These are phyloP conservation scores for Sporisorium exsertum DNA, from an alignment of 1,284 basidiomycete genomes.

Conservation along the genomic window DNA sequence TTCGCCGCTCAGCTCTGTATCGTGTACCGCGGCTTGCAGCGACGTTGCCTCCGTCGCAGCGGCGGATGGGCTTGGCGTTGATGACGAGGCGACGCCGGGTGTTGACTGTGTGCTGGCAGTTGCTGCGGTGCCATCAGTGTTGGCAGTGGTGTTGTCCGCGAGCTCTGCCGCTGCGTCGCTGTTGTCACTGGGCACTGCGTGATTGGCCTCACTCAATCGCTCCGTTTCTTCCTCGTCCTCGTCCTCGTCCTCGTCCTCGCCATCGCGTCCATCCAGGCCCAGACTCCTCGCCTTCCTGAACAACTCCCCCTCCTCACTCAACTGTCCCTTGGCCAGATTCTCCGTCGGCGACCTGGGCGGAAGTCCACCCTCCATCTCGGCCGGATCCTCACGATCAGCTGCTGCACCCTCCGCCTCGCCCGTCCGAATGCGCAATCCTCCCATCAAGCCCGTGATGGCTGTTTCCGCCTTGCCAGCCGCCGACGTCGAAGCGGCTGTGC, in stretches of 20 bases:
- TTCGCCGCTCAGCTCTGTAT: conserved; percentile 47
- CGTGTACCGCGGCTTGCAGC: conserved; percentile 19
- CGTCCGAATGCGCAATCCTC: conserved; percentile 16
- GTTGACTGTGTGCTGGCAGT: not conserved
- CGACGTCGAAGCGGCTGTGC: not conserved
- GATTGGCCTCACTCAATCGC: not conserved
- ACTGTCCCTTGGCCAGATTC: conserved; percentile 48
- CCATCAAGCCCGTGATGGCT: conserved; percentile 9
- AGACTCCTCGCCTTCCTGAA: conserved; percentile 59
- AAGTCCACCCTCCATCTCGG: not conserved
- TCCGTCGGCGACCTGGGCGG: conserved; percentile 35
- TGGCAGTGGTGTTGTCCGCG: not conserved
- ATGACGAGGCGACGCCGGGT: not conserved
- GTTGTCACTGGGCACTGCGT: not conserved
- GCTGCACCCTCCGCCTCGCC: not conserved
- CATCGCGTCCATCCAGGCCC: conserved; percentile 21
- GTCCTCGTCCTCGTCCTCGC: conserved; percentile 24
- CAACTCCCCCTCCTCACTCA: conserved; percentile 62
- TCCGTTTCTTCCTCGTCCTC: not conserved
- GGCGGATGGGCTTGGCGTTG: not conserved
- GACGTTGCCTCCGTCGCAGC: not conserved
- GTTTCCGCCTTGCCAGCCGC: not conserved
- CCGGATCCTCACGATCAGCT: conserved; percentile 28
- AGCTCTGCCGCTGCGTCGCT: not conserved
- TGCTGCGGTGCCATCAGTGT: not conserved